Evolutionary conservation across 768 basidiomycete species (phyloP).

Genomic region (Kwoniella dendrophila): DNA sequence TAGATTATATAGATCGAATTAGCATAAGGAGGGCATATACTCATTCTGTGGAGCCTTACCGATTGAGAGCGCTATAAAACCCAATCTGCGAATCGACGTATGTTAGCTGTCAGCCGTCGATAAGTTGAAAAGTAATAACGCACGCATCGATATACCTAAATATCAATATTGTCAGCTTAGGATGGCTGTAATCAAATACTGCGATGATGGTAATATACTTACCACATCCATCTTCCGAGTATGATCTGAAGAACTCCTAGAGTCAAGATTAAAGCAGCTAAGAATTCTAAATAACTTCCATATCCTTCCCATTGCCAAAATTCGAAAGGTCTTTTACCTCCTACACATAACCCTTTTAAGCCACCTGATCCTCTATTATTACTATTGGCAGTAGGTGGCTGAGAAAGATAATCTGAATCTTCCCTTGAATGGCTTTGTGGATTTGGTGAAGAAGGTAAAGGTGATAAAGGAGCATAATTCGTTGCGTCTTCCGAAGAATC

Average conservation of each 20-base stretch:
- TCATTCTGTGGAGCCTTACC: conserved; percentile 31
- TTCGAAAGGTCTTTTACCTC: conserved; percentile 37
- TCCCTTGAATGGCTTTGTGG: conserved; percentile 9
- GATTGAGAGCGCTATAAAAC: conserved; percentile 46
- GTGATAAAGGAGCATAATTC: conserved; percentile 42
- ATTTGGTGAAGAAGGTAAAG: conserved; percentile 20
- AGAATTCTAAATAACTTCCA: conserved; percentile 53
- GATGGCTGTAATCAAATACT: not conserved
- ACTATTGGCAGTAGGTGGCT: not conserved
- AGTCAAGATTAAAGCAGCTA: conserved; percentile 52
- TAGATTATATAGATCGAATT: conserved; percentile 7
- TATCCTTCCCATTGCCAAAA: conserved; percentile 55
- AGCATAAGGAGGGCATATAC: not conserved
- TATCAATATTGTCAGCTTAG: not conserved
- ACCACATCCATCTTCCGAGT: conserved; percentile 51
- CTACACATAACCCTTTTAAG: conserved; percentile 3
- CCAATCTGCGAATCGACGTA: conserved; percentile 27
- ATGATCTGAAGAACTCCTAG: conserved; percentile 47
- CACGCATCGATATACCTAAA: conserved; percentile 53
- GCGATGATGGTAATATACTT: conserved; percentile 11
- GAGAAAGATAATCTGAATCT: conserved; percentile 21
- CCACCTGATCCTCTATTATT: not conserved
- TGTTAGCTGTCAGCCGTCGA: conserved; percentile 4
- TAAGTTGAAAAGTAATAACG: conserved; percentile 5
- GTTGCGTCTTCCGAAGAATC: not conserved